A percentile compares a stretch with the other conserved stretches of the same genome.
Conservation (phyloP, 1,139 yeast species). For the Blastobotrys indianensis region DNA sequence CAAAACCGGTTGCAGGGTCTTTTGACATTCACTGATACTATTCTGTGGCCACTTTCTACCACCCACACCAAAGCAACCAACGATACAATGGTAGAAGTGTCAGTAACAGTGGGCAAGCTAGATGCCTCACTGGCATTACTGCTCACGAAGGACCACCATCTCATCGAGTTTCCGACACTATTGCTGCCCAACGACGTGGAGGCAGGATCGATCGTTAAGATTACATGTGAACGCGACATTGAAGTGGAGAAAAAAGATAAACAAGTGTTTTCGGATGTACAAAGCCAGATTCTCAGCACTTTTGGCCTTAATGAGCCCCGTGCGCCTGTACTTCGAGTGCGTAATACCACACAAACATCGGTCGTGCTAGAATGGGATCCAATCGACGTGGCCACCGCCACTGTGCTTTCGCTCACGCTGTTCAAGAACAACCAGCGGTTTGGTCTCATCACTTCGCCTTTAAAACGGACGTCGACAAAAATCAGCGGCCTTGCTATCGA, state of each 20-base stretch:
- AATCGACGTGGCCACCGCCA: conserved; percentile 76
- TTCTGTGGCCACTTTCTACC: too few species aligned
- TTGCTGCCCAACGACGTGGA: conserved; percentile 82
- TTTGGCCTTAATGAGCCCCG: conserved; percentile 74
- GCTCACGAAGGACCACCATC: conserved; percentile 86
- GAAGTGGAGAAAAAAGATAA: conserved; percentile 60
- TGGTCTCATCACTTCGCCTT: conserved; percentile 82
- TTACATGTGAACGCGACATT: conserved; percentile 77
- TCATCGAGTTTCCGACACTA: conserved; percentile 93
- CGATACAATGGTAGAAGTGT: conserved; percentile 68
- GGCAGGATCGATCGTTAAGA: conserved; percentile 91
- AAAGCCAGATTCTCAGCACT: conserved; percentile 62
- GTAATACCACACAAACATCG: conserved; percentile 88
- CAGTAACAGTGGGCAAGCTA: conserved; percentile 89
- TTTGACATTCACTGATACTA: too few species aligned
- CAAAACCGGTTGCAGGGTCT: too few species aligned
- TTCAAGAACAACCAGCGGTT: conserved; percentile 76
- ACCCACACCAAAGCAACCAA: too few species aligned
- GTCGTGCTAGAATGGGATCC: conserved; percentile 94
- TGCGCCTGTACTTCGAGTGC: conserved; percentile 61
- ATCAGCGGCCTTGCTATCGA: conserved; percentile 89
- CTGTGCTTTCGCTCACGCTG: conserved; percentile 66
- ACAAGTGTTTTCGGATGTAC: conserved; percentile 54
- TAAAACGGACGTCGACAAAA: conserved; percentile 74
- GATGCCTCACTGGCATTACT: conserved; percentile 92